These are phyloP conservation scores for Paragyromitra xinjiangensis DNA, from an alignment of 495 filamentous ascomycete species.

Conservation along the genomic window DNA sequence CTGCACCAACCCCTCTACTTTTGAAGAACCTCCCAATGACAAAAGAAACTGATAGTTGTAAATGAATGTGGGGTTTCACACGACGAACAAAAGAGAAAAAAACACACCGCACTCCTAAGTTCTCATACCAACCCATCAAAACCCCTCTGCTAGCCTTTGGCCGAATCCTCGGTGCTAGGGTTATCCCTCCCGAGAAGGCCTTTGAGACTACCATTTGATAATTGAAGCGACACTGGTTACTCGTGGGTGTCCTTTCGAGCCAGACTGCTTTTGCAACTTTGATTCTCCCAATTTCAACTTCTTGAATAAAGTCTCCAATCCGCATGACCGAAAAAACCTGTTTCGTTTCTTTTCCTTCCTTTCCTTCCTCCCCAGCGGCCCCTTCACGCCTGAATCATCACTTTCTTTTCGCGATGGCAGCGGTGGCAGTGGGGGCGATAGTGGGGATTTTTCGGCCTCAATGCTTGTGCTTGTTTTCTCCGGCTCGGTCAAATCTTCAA, in stretches of 20 bases:
- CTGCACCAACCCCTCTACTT: constrained; percentile 25
- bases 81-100: background rate
- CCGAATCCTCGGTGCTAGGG: background rate
- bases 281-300: constrained; percentile 5
- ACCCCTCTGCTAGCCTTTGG: background rate
- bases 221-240: constrained; percentile 9
- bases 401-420: background rate
- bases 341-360: constrained; percentile 17
- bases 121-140: background rate
- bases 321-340: constrained; percentile 18
- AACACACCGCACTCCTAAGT: background rate
- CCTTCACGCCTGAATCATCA: background rate
- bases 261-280: constrained; percentile 2
- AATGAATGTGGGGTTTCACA: constrained; percentile 26
- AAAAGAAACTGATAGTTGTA: constrained; percentile 24
- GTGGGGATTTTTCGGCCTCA: constrained; percentile 2
- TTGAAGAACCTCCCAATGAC: constrained; percentile 5
- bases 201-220: constrained; percentile 12
- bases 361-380: background rate
- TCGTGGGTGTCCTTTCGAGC: constrained; percentile 1
- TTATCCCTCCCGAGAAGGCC: background rate
- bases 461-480: constrained; percentile 29
- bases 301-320: constrained; percentile 12
- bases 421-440: background rate
- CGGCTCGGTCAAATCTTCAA: constrained; percentile 40